A percentile compares a stretch with the other conserved stretches of the same genome.
phyloP scores from a whole-genome alignment of 1,284 basidiomycete species.

The Pascua sp. region DNA sequence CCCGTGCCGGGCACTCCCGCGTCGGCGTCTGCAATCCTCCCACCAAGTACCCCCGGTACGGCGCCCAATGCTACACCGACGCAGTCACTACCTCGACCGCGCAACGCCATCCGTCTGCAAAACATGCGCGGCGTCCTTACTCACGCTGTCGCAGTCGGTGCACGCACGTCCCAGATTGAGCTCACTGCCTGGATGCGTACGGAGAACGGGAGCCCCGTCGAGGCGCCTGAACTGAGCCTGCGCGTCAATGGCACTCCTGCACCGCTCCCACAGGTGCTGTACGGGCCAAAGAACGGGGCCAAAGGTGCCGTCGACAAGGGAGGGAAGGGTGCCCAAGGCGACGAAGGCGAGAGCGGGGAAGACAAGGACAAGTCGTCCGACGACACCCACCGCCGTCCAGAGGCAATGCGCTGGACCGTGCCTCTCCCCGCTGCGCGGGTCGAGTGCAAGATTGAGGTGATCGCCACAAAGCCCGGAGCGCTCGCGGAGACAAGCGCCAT shows the following conservation, averaged over 20 bases:
- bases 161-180: conserved; percentile 35
- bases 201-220: conserved; percentile 1
- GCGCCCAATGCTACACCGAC: background rate
- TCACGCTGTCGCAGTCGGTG: conserved; percentile 39
- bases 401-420: conserved; percentile 37
- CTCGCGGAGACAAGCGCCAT: conserved; percentile 37
- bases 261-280: conserved; percentile 4
- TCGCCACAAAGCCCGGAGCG: conserved; percentile 31
- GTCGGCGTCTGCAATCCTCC: too few species aligned
- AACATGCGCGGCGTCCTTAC: conserved; percentile 42
- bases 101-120: conserved; percentile 30
- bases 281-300: background rate
- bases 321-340: too few species aligned
- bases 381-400: conserved; percentile 19
- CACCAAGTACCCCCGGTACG: too few species aligned
- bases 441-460: conserved; percentile 40
- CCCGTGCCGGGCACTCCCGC: too few species aligned
- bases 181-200: conserved; percentile 34
- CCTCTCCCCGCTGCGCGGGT: conserved; percentile 24
- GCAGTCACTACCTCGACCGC: conserved; percentile 2
- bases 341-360: background rate
- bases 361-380: background rate
- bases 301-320: too few species aligned
- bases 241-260: conserved; percentile 31
- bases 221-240: conserved; percentile 28